phyloP scores from a whole-genome alignment of 2,329 filamentous ascomycete species.

The Dryadomyces quercus-mongolicae region DNA sequence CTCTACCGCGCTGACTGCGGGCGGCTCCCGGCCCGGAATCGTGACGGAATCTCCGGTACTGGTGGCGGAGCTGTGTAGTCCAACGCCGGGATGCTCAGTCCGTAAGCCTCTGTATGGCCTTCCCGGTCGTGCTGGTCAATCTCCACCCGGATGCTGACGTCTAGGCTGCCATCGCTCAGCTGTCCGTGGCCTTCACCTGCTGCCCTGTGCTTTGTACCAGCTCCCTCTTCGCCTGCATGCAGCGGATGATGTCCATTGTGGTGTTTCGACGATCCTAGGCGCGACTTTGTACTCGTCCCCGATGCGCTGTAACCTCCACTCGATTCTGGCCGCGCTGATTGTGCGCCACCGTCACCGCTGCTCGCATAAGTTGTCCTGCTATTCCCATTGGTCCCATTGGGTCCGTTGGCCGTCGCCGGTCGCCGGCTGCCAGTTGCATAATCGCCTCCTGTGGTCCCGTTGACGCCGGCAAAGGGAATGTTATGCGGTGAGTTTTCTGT shows the following conservation, averaged over 20 bases:
- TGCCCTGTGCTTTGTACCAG: constrained; percentile 68
- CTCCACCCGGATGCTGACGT: constrained; percentile 79
- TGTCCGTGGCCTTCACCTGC: constrained; percentile 46
- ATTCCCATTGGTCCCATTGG: neutral
- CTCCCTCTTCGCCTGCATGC: constrained; percentile 63
- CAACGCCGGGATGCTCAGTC: constrained; percentile 71
- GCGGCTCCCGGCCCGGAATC: constrained; percentile 3
- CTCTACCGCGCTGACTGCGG: too few species aligned
- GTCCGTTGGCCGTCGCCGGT: neutral
- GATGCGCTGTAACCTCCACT: constrained; percentile 11
- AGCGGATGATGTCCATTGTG: constrained; percentile 56
- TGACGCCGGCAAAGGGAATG: neutral
- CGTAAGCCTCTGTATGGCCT: constrained; percentile 72
- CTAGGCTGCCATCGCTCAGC: constrained; percentile 50
- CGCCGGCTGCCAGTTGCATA: neutral
- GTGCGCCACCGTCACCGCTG: neutral
- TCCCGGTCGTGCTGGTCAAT: constrained; percentile 70
- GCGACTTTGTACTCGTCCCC: constrained; percentile 4
- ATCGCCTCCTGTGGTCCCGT: neutral
- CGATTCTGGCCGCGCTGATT: constrained; percentile 9
- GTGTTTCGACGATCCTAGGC: constrained; percentile 29
- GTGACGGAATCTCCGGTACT: constrained; percentile 7
- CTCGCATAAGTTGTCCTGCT: neutral
- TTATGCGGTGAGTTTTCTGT: constrained; percentile 69
- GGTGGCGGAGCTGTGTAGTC: constrained; percentile 13